phyloP scores from a whole-genome alignment of 441 rosid genomes.

The Lepidium campestre region DNA sequence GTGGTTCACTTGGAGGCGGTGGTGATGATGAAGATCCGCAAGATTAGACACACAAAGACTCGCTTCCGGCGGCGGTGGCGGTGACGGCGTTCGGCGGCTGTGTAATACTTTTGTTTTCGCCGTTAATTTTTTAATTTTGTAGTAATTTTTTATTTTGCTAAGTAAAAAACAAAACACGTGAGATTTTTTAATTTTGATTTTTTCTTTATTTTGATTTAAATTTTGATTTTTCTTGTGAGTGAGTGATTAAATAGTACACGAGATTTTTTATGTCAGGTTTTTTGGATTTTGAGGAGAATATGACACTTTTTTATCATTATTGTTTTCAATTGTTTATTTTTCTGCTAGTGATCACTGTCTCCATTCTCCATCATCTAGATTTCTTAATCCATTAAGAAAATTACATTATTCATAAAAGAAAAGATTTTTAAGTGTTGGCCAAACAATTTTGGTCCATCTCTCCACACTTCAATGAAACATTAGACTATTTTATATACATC shows the following conservation, averaged over 20 bases:
- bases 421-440: background rate
- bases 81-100: slow-evolving; percentile 15
- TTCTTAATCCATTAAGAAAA: slow-evolving; percentile 14
- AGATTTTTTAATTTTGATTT: slow-evolving; percentile 21
- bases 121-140: slow-evolving; percentile 15
- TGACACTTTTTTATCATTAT: slow-evolving; percentile 25
- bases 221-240: slow-evolving; percentile 22
- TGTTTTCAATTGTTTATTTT: background rate
- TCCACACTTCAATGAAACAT: background rate
- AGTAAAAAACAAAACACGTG: slow-evolving; percentile 29
- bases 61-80: background rate
- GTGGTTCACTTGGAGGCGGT: slow-evolving; percentile 25
- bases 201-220: background rate
- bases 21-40: slow-evolving; percentile 17
- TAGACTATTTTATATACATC: background rate
- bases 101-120: slow-evolving; percentile 23
- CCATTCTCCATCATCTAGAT: slow-evolving; percentile 16
- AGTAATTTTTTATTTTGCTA: background rate
- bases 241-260: slow-evolving; percentile 33
- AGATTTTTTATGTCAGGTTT: slow-evolving; percentile 34
- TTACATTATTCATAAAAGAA: slow-evolving; percentile 5
- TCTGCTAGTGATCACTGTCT: slow-evolving; percentile 18
- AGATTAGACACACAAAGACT: slow-evolving; percentile 1
- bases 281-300: slow-evolving; percentile 34
- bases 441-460: background rate